These are phyloP conservation scores for Parsonsia alboflavescens DNA, from an alignment of 257 asterid species.

Conservation along the genomic window DNA sequence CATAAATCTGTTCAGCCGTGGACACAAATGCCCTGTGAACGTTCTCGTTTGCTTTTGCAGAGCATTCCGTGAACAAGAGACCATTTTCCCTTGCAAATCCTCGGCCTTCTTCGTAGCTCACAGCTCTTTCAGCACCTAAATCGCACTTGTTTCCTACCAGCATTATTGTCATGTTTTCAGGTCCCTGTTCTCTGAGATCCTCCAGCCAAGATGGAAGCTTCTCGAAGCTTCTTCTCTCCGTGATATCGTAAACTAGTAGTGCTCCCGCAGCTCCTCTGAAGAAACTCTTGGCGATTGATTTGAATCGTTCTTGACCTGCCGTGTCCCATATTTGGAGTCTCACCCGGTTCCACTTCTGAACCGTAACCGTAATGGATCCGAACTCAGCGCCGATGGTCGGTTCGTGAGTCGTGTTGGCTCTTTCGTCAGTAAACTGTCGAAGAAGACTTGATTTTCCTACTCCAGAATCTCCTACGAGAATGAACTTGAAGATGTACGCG, in stretches of 20 bases:
- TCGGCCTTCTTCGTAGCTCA: conserved; percentile 60
- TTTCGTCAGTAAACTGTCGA: conserved; percentile 3
- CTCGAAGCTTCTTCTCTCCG: conserved; percentile 52
- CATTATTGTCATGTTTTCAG: conserved; percentile 49
- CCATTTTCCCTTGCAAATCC: conserved; percentile 59
- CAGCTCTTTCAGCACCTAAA: conserved; percentile 50
- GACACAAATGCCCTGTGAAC: conserved; percentile 66
- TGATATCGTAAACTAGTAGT: conserved; percentile 10
- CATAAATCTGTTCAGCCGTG: conserved; percentile 61
- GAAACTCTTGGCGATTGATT: neutral
- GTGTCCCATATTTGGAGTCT: conserved; percentile 26
- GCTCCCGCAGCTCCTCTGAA: conserved; percentile 8
- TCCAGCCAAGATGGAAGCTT: conserved; percentile 60
- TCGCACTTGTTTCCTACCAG: conserved; percentile 68
- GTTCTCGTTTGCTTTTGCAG: conserved; percentile 64
- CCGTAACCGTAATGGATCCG: conserved; percentile 7
- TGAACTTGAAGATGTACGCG: conserved; percentile 9
- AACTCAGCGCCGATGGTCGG: conserved; percentile 8
- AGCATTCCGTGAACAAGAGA: conserved; percentile 60
- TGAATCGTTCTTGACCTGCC: conserved; percentile 13
- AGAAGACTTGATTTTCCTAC: conserved; percentile 26
- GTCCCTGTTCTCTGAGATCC: conserved; percentile 50
- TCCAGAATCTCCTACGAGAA: conserved; percentile 10
- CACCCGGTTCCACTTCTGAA: neutral
- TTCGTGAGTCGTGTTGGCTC: neutral